Evolutionary conservation across 1,139 yeast genomes (phyloP).

Genomic region (Blastobotrys persicus): DNA sequence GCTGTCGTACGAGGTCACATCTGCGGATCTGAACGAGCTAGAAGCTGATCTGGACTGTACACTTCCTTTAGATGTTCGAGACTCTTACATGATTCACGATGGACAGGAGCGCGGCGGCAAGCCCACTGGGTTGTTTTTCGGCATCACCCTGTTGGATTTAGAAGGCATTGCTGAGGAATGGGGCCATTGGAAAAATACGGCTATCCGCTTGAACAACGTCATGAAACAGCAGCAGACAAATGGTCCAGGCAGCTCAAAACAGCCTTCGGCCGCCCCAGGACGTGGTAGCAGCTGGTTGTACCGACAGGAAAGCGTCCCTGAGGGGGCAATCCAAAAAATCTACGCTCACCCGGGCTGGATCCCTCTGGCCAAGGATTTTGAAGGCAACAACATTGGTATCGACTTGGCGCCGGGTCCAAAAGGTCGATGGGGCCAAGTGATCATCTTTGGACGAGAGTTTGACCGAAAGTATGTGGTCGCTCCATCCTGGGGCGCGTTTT

Average conservation of each 20-base stretch:
- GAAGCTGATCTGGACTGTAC: slow-evolving; percentile 67
- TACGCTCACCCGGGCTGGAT: slow-evolving; percentile 91
- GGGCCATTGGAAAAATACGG: slow-evolving; percentile 69
- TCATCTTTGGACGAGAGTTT: slow-evolving; percentile 84
- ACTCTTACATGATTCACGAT: slow-evolving; percentile 70
- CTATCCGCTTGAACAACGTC: slow-evolving; percentile 38
- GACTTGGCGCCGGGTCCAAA: slow-evolving; percentile 80
- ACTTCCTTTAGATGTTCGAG: slow-evolving; percentile 73
- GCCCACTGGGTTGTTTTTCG: slow-evolving; percentile 73
- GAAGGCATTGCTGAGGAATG: slow-evolving; percentile 71
- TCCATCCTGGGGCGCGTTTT: slow-evolving; percentile 80
- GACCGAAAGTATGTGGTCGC: slow-evolving; percentile 80
- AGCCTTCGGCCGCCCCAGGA: slow-evolving; percentile 13
- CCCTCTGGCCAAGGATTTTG: slow-evolving; percentile 81
- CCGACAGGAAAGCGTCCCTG: slow-evolving; percentile 70
- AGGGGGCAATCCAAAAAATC: slow-evolving; percentile 61
- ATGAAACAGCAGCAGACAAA: slow-evolving; percentile 19
- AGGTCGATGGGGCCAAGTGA: slow-evolving; percentile 81
- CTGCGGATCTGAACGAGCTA: slow-evolving; percentile 72
- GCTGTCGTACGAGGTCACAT: slow-evolving; percentile 66
- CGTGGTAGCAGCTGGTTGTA: slow-evolving; percentile 32
- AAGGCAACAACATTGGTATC: slow-evolving; percentile 86
- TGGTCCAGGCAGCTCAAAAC: slow-evolving; percentile 10
- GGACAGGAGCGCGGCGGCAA: slow-evolving; percentile 78
- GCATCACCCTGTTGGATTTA: slow-evolving; percentile 65